These are phyloP conservation scores for Quercus bicolor DNA, from an alignment of 306 rosid genomes.

Conservation along the genomic window DNA sequence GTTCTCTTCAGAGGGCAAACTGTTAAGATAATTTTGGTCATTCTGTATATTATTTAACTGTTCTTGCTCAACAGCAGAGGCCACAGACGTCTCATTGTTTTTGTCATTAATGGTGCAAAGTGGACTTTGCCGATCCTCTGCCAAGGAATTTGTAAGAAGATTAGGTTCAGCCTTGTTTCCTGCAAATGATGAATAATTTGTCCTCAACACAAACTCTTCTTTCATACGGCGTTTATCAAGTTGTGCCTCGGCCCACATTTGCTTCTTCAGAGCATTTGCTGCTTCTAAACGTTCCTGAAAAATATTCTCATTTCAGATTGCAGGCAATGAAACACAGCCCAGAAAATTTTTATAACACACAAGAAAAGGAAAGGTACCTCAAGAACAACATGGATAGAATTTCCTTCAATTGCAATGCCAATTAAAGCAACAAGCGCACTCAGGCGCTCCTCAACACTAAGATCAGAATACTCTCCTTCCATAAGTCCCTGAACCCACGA, in stretches of 20 bases:
- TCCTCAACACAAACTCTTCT: slow-evolving; percentile 48
- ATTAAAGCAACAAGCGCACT: slow-evolving; percentile 60
- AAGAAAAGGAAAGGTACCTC: slow-evolving; percentile 45
- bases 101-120: slow-evolving; percentile 18
- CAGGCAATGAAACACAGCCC: slow-evolving; percentile 2
- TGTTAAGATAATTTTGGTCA: slow-evolving; percentile 24
- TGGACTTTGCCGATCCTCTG: slow-evolving; percentile 39
- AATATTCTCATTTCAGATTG: slow-evolving; percentile 5
- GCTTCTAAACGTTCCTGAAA: slow-evolving; percentile 85
- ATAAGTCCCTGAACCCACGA: slow-evolving; percentile 74
- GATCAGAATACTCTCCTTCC: slow-evolving; percentile 77
- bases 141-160: slow-evolving; percentile 24
- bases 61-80: slow-evolving; percentile 31
- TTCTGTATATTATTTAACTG: slow-evolving; percentile 26
- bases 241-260: slow-evolving; percentile 70
- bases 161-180: slow-evolving; percentile 40
- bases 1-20: slow-evolving; percentile 41
- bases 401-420: slow-evolving; percentile 67
- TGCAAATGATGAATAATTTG: slow-evolving; percentile 20
- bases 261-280: slow-evolving; percentile 73
- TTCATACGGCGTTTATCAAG: slow-evolving; percentile 63
- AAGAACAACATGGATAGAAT: slow-evolving; percentile 54
- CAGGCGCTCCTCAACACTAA: slow-evolving; percentile 79
- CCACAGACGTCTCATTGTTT: slow-evolving; percentile 28
- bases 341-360: not conserved